Evolutionary conservation across 768 basidiomycete species (phyloP), one percentile per base, ranked within the genome.

Genomic region (Omphalotus guepiniiformis): DNA sequence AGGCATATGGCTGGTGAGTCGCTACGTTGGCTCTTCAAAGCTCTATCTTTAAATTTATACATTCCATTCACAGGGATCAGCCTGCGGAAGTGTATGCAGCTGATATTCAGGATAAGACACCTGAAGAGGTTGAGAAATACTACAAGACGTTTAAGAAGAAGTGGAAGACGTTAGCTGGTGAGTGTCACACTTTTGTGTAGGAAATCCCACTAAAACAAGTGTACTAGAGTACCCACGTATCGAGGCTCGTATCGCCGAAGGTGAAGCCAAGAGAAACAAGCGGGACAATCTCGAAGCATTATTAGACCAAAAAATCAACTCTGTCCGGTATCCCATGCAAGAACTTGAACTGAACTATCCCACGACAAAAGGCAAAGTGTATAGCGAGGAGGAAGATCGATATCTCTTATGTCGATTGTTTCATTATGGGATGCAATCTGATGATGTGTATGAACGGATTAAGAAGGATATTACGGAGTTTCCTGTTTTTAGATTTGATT

Each of bases 401-500:
- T 99, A 97, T 70, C 76, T 98, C 9, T 78, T 98, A 30, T 93
- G 90, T 59, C 81, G 93, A 21, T 67, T 98, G 53, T 81, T 83
- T 62, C 82, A 95, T 66, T 94, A 97, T 55, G 93, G 93, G 19
- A 83, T 97, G 76, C 83, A 85, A 47, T 69, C 76, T 13, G 90
- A 90, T 41, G 93, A 96, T 57, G 87, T 92, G 21, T 96, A 93
- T 59, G 95, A 99, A 59, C 70, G 85, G 44, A 96, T 98, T 68
- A 96, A 95, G 78, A 82, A 85, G 64, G 95, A 98, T 65, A 93
- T 98, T 53, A 85, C 83, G 13, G 94, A 98, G 67, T 97, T 93
- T 67, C 94, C 95, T 1, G 88, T 94, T 12, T 99, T 97, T 71
- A 75, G 94, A 18, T 98, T 98, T 58, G 93, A 97, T 60, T 97